phyloP scores from a whole-genome alignment of 2,329 filamentous ascomycete species.

The Ceratocystis albifundus region DNA sequence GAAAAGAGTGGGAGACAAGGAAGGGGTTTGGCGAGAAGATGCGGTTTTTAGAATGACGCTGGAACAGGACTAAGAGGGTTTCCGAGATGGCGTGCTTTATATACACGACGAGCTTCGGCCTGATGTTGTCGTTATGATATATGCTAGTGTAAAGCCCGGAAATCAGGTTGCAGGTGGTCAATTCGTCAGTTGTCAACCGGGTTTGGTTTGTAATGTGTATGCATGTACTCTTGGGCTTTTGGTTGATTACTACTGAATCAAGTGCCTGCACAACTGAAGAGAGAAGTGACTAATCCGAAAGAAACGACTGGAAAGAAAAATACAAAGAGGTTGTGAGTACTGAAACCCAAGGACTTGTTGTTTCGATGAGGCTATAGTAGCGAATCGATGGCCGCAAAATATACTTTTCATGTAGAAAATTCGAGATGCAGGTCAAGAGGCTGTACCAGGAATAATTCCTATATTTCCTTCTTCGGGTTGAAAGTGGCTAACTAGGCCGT shows the following conservation, averaged over 20 bases:
- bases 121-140: neutral
- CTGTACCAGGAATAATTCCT: slow-evolving; percentile 11
- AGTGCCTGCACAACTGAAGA: neutral
- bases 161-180: neutral
- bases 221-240: neutral
- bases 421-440: slow-evolving; percentile 20
- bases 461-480: slow-evolving; percentile 20
- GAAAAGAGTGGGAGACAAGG: neutral
- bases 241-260: slow-evolving; percentile 4
- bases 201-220: neutral
- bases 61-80: neutral
- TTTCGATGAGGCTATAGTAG: neutral
- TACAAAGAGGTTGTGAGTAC: neutral
- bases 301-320: neutral
- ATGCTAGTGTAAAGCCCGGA: neutral
- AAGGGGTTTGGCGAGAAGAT: neutral
- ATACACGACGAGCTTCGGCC: neutral
- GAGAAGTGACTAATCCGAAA: neutral
- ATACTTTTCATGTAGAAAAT: slow-evolving; percentile 10
- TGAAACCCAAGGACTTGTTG: neutral
- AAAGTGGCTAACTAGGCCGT: neutral
- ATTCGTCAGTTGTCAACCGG: neutral
- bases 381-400: neutral
- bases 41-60: neutral
- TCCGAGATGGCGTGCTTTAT: neutral